These are phyloP conservation scores for Backusella psychrophila DNA, from an alignment of 192 early-diverging fungal species.

Conservation along the genomic window DNA sequence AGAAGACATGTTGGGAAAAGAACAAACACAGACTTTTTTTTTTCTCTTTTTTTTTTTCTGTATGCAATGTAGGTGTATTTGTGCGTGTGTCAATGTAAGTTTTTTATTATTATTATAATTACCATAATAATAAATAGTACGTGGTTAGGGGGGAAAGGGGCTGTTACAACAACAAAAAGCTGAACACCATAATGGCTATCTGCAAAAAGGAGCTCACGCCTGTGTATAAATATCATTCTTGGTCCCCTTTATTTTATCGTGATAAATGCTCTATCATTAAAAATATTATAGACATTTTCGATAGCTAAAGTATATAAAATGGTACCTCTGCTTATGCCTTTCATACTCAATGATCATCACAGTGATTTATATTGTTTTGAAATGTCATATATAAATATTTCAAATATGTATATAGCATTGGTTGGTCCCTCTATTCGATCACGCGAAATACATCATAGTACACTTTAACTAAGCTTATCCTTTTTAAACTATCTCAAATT, in stretches of 20 bases:
- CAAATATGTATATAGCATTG: not conserved
- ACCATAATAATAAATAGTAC: not conserved
- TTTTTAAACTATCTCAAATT: not conserved
- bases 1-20: slow-evolving; percentile 5
- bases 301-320: not conserved
- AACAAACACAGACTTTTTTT: slow-evolving; percentile 9
- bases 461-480: not conserved
- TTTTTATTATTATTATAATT: not conserved
- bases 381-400: not conserved
- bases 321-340: not conserved
- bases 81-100: not conserved
- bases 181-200: not conserved
- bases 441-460: not conserved
- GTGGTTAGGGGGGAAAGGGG: not conserved
- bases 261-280: not conserved
- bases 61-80: not conserved
- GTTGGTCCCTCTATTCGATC: not conserved
- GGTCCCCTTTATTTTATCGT: not conserved
- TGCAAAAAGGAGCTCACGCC: not conserved
- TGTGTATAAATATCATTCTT: not conserved
- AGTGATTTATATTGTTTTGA: not conserved
- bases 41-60: not conserved
- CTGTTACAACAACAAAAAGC: not conserved
- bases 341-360: not conserved
- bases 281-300: not conserved